phyloP scores from a whole-genome alignment of 2,329 filamentous ascomycete species.

The Neophaeococcomyces mojaviensis region DNA sequence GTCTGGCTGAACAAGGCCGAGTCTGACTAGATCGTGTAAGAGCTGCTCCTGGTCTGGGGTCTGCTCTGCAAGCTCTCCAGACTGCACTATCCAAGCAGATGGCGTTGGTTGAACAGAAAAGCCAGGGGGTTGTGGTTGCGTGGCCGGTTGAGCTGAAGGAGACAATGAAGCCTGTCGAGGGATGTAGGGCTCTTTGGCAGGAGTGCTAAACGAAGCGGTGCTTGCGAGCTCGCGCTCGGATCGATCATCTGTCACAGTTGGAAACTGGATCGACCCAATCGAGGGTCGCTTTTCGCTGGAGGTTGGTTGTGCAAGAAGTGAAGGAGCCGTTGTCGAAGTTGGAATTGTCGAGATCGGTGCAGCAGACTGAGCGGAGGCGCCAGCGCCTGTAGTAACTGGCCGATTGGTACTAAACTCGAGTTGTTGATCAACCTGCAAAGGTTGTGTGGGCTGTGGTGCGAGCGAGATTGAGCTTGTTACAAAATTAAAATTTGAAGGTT shows the following conservation, averaged over 20 bases:
- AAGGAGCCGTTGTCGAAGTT: not conserved
- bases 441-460: not conserved
- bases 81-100: not conserved
- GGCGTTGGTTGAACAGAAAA: not conserved
- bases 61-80: not conserved
- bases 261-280: not conserved
- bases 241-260: not conserved
- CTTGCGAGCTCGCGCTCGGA: not conserved
- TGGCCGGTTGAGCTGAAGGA: not conserved
- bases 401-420: no score
- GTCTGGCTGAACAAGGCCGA: conserved; percentile 6
- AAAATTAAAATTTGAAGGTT: conserved; percentile 5
- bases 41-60: not conserved
- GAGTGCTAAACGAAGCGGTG: not conserved
- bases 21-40: conserved; percentile 1
- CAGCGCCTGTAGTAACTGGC: not conserved
- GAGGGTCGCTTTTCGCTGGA: not conserved
- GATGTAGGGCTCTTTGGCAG: not conserved
- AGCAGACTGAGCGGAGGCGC: conserved; percentile 3
- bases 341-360: not conserved
- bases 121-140: not conserved
- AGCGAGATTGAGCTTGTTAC: not conserved
- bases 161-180: not conserved
- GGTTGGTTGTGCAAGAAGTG: not conserved
- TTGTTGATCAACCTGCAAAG: no score